A percentile compares a stretch with the other conserved stretches of the same genome.
These are phyloP conservation scores for Colletotrichum tamarilloi DNA, from an alignment of 2,329 filamentous ascomycete species.

Conservation along the genomic window DNA sequence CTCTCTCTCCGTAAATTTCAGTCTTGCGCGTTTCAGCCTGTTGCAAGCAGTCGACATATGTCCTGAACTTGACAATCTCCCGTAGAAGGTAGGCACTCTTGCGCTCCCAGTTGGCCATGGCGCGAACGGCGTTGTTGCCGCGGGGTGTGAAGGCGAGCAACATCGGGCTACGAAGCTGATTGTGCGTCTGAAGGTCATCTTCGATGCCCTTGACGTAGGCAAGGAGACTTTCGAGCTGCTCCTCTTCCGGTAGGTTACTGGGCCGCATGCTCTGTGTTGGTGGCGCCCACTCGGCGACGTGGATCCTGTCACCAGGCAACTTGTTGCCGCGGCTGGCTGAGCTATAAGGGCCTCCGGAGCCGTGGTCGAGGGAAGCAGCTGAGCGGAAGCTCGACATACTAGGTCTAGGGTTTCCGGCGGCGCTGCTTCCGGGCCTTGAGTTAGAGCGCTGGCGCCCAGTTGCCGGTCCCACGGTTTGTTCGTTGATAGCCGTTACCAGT, in stretches of 20 bases:
- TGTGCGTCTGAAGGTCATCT: slow-evolving; percentile 86
- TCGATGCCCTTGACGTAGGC: slow-evolving; percentile 89
- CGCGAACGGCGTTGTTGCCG: slow-evolving; percentile 81
- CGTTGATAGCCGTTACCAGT: slow-evolving; percentile 64
- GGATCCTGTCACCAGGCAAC: slow-evolving; percentile 85
- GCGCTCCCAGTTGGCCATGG: slow-evolving; percentile 97
- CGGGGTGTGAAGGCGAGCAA: slow-evolving; percentile 88
- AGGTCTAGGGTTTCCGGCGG: slow-evolving; percentile 51
- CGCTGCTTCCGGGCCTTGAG: slow-evolving; percentile 64
- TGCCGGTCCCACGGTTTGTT: slow-evolving; percentile 48
- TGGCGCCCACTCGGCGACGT: slow-evolving; percentile 88
- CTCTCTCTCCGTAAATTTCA: slow-evolving; percentile 75
- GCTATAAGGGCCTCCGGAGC: slow-evolving; percentile 37
- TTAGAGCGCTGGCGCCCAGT: slow-evolving; percentile 40
- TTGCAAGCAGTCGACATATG: slow-evolving; percentile 88
- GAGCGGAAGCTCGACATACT: slow-evolving; percentile 64
- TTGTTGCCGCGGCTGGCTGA: slow-evolving; percentile 61
- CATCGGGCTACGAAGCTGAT: slow-evolving; percentile 88
- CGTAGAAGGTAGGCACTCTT: slow-evolving; percentile 91
- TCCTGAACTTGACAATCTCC: slow-evolving; percentile 97
- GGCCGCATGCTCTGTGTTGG: slow-evolving; percentile 92
- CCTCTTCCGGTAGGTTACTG: slow-evolving; percentile 79
- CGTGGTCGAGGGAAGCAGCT: slow-evolving; percentile 71
- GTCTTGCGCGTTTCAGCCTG: slow-evolving; percentile 76
- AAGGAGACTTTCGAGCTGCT: slow-evolving; percentile 81